Evolutionary conservation across 306 rosid species (phyloP).

Genomic region (apple (Malus domestica)): DNA sequence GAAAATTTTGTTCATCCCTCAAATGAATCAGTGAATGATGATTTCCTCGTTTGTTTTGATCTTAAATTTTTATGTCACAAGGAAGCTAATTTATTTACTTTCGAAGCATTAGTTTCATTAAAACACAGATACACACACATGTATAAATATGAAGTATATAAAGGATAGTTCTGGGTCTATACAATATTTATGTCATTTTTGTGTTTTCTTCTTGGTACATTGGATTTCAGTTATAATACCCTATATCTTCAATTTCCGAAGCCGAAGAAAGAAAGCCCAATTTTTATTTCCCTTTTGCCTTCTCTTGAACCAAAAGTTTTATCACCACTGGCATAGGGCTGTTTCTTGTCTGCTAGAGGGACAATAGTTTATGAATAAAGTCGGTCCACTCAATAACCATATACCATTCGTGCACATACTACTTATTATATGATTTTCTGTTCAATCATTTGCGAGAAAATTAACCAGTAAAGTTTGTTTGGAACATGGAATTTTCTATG

Average conservation of each 20-base stretch:
- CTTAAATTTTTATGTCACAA: background rate
- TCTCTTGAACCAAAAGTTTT: constrained; percentile 26
- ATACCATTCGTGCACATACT: constrained; percentile 27
- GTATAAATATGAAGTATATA: too few relatives aligned
- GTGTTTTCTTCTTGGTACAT: background rate
- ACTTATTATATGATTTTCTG: background rate
- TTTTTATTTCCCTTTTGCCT: background rate
- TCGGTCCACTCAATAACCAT: constrained; percentile 29
- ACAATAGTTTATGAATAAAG: constrained; percentile 19
- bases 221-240: background rate
- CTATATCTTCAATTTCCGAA: background rate
- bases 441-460: constrained; percentile 8
- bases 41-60: background rate
- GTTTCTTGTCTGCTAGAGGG: constrained; percentile 52
- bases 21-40: background rate
- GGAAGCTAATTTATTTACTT: too few relatives aligned
- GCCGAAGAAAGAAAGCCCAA: background rate
- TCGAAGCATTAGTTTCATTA: too few relatives aligned
- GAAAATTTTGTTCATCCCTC: background rate
- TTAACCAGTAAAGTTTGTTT: constrained; percentile 4
- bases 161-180: background rate
- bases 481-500: constrained; percentile 26
- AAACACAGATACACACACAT: too few relatives aligned
- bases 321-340: constrained; percentile 12
- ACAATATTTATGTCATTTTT: background rate